Conservation (phyloP, 1,284 basidiomycete genomes). For the Cystobasidium sp. region DNA sequence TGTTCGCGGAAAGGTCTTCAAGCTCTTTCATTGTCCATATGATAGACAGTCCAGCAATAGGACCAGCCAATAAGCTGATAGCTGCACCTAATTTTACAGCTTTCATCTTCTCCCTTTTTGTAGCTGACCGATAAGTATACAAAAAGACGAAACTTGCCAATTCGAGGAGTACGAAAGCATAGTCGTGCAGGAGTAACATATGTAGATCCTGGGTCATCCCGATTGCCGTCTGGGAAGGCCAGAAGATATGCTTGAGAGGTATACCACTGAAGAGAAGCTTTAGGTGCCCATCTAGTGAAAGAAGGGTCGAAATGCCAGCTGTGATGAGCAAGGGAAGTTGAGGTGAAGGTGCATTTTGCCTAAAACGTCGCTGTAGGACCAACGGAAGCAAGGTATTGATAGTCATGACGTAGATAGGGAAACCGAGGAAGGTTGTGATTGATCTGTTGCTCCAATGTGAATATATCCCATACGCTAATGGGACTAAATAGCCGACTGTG, state of each 20-base stretch:
- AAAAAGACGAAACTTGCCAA: slow-evolving; percentile 17
- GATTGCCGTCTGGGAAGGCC: slow-evolving; percentile 5
- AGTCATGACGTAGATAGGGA: slow-evolving; percentile 24
- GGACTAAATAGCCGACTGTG: slow-evolving; percentile 16
- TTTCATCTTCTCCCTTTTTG: background rate
- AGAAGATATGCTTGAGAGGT: slow-evolving; percentile 25
- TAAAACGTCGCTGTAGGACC: background rate
- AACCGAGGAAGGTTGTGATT: slow-evolving; percentile 25
- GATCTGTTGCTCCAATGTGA: slow-evolving; percentile 21
- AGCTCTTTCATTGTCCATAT: slow-evolving; percentile 26
- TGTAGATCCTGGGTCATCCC: slow-evolving; percentile 24
- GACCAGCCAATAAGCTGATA: background rate
- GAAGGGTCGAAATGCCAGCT: background rate
- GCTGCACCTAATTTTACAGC: background rate
- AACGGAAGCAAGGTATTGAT: slow-evolving; percentile 20
- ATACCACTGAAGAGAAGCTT: slow-evolving; percentile 5
- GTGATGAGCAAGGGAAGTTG: slow-evolving; percentile 7
- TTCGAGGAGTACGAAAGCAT: slow-evolving; percentile 24
- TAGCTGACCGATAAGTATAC: slow-evolving; percentile 3
- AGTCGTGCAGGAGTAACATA: slow-evolving; percentile 32
- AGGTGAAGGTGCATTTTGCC: background rate
- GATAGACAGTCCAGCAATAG: slow-evolving; percentile 2
- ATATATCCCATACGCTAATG: background rate
- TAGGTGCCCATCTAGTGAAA: slow-evolving; percentile 22
- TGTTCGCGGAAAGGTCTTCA: background rate